Conservation (phyloP, 2,329 filamentous ascomycete species). For the Lomentospora prolificans region DNA sequence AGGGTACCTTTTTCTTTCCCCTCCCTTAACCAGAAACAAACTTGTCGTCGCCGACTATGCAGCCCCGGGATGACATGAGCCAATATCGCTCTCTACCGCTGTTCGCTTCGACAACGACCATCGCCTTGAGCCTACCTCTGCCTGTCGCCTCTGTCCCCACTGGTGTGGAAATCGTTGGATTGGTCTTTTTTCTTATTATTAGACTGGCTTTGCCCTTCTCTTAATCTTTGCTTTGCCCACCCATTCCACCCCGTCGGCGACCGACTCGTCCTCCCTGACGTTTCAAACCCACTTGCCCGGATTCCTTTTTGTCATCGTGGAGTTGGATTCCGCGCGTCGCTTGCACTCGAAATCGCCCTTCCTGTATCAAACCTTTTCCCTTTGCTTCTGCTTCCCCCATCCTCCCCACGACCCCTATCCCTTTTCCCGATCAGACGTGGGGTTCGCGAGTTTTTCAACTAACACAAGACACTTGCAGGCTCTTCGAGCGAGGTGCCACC, state of each 20-base stretch:
- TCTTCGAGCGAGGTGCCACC: conserved; percentile 82
- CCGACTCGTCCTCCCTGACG: conserved; percentile 4
- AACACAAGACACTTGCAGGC: conserved; percentile 39
- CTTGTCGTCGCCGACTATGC: conserved; percentile 4
- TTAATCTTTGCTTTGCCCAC: conserved; percentile 26
- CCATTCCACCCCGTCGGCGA: conserved; percentile 18
- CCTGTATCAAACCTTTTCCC: conserved; percentile 34
- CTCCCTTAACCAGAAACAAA: conserved; percentile 2
- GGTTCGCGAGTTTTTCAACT: not conserved
- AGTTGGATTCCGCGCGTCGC: conserved; percentile 40
- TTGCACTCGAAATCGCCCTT: conserved; percentile 39
- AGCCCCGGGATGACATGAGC: conserved; percentile 1
- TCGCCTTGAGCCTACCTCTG: not conserved
- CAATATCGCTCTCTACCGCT: not conserved
- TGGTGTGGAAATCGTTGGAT: not conserved
- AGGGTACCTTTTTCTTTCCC: conserved; percentile 44
- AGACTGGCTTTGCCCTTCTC: conserved; percentile 32
- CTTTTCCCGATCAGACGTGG: not conserved
- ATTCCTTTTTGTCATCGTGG: conserved; percentile 25
- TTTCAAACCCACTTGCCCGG: conserved; percentile 15
- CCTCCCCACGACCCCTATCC: conserved; percentile 23
- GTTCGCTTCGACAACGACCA: conserved; percentile 2
- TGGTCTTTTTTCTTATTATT: not conserved
- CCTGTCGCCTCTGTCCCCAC: not conserved
- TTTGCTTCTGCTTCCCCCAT: conserved; percentile 40